Evolutionary conservation across 2,329 filamentous ascomycete species (phyloP).

Genomic region (Exophiala spinifera): DNA sequence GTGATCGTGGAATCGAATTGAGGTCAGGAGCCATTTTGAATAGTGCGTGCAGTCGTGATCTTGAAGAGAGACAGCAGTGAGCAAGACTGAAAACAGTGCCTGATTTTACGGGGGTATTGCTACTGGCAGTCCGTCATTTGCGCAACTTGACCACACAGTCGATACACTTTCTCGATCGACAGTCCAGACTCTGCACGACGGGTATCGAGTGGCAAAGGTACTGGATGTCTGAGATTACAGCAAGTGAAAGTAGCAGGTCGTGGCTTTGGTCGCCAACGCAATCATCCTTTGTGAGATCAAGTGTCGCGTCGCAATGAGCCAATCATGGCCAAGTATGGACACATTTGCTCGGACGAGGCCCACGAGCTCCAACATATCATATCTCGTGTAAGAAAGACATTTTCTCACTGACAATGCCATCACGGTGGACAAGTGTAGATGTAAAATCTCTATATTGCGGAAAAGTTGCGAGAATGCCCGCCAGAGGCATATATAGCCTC

Average conservation of each 20-base stretch:
- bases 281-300: constrained; percentile 4
- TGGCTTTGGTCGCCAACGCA: background rate
- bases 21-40: constrained; percentile 49
- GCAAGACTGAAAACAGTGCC: background rate
- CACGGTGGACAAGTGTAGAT: too few species aligned
- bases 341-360: background rate
- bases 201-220: background rate
- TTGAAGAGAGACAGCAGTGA: background rate
- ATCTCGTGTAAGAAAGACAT: too few species aligned
- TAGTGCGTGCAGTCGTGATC: background rate
- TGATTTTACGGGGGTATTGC: background rate
- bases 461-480: background rate
- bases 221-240: background rate
- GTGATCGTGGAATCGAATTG: constrained; percentile 42
- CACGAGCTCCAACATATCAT: too few species aligned
- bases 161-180: too few species aligned
- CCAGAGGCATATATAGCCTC: background rate
- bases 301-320: constrained; percentile 20
- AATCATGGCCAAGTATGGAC: constrained; percentile 10
- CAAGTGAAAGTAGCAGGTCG: background rate
- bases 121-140: too few species aligned
- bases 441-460: background rate
- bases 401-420: too few species aligned
- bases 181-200: background rate
- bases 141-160: too few species aligned